Evolutionary conservation across 441 rosid species (phyloP), one percentile per base, ranked within the genome.

Genomic region (Populus trichocarpa): DNA sequence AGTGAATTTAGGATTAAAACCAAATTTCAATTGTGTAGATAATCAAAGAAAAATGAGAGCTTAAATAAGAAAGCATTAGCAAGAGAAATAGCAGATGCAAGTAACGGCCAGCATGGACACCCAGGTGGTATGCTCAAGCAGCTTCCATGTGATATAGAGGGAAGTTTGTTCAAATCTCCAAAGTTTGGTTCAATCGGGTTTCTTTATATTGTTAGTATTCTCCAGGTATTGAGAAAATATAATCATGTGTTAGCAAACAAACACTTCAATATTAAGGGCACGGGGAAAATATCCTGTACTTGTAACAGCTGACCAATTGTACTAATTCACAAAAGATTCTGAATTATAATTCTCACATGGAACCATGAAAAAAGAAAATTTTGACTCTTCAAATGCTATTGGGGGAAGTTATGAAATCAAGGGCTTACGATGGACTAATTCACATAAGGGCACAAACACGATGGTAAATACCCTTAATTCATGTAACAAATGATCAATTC

Each of bases 21-120:
- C 75, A 73, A 69, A 59, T 53, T 71, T 67, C 65, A 64, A 67
- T 69, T 38, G 38, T 18, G 59, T 20, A 13, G 75, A 28, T 42
- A 75, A 69, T 36, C 71, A 42, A 25, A 40, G 12, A 50, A 38
- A 74, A 28, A 46, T n/a, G 25, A 50, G 61, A 36, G 14, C 40
- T 59, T 16, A 50, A 36, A 23, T 23, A 2, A 25, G 6, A 38
- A 69, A 71, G 7, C 26, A 72, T 50, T 23, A 26, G 68, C 7
- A 53, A 67, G 57, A 40, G 23, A 72, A 71, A 57, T 38, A 13
- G 30, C 20, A 75, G 23, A 28, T 69, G 32, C 8, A 28, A 67
- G 65, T 38, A 74, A 63, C 71, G 57, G 73, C 20, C 36, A 16
- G 63, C 46, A 18, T 14, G 3, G 22, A 59, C 2, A 73, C 40